These are phyloP conservation scores for Sporothrix pseudoabietina DNA, from an alignment of 2,329 filamentous ascomycete species.

Conservation along the genomic window DNA sequence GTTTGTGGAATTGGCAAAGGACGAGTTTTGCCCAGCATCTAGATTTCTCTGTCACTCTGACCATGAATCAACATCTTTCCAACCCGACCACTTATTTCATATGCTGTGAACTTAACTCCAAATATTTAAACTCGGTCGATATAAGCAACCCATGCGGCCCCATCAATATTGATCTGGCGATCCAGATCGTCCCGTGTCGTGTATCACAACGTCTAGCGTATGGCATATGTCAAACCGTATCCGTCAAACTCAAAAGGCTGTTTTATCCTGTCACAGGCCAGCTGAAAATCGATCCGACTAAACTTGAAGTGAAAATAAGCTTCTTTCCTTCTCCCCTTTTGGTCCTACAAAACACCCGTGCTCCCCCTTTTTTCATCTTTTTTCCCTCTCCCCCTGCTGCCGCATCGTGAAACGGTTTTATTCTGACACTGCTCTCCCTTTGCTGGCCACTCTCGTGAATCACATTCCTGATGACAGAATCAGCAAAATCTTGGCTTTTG, in stretches of 20 bases:
- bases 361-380: background rate
- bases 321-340: background rate
- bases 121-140: background rate
- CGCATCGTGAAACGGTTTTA: background rate
- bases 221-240: constrained; percentile 5
- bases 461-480: constrained; percentile 1
- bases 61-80: background rate
- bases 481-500: background rate
- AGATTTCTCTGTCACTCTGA: background rate
- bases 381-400: background rate
- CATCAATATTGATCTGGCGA: background rate
- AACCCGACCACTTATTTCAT: background rate
- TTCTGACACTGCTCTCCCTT: background rate
- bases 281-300: background rate
- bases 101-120: background rate
- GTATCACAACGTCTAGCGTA: constrained; percentile 10
- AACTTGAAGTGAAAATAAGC: background rate
- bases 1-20: background rate
- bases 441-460: constrained; percentile 5
- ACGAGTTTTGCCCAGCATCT: background rate
- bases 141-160: constrained; percentile 8
- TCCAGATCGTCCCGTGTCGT: constrained; percentile 19
- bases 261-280: background rate
- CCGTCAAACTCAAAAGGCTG: background rate
- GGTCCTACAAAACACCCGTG: constrained; percentile 9